A percentile compares a stretch with the other conserved stretches of the same genome.
phyloP scores from a whole-genome alignment of 345 rosid species.

The Eucalyptus cladocalyx region DNA sequence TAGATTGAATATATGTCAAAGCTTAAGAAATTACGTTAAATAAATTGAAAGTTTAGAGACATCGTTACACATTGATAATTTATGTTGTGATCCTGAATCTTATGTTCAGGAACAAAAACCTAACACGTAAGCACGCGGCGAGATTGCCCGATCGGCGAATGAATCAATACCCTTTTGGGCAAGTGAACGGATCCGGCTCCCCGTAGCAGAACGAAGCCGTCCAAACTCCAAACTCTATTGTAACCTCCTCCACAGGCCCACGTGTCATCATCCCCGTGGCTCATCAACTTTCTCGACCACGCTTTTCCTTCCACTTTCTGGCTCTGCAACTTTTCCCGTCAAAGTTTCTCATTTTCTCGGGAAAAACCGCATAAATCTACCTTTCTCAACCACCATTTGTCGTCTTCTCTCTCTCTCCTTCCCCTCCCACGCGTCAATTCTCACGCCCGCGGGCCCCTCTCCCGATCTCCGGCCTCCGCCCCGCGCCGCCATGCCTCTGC shows the following conservation, averaged over 20 bases:
- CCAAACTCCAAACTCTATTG: not conserved
- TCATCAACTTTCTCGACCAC: not conserved
- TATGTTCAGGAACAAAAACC: not conserved
- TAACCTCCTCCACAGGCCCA: not conserved
- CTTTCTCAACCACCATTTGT: not conserved
- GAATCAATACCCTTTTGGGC: not conserved
- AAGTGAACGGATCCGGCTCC: not conserved
- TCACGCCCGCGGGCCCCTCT: not conserved
- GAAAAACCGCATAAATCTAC: not conserved
- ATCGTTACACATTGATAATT: rapidly evolving
- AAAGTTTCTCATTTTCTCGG: not conserved
- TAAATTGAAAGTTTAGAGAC: rapidly evolving
- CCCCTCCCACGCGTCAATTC: not conserved
- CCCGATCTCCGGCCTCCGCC: not conserved
- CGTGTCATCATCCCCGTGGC: not conserved
- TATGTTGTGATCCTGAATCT: not conserved
- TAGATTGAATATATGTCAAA: too few species aligned
- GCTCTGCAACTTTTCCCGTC: not conserved
- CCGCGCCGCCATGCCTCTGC: not conserved
- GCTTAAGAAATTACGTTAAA: rapidly evolving
- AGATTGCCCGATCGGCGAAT: not conserved
- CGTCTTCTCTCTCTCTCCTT: rapidly evolving
- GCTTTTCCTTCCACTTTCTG: not conserved
- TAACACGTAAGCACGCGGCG: too few species aligned
- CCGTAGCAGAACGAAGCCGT: not conserved